These are phyloP conservation scores for Hymenoscyphus fraxineus DNA, from an alignment of 2,329 filamentous ascomycete genomes.

Conservation along the genomic window DNA sequence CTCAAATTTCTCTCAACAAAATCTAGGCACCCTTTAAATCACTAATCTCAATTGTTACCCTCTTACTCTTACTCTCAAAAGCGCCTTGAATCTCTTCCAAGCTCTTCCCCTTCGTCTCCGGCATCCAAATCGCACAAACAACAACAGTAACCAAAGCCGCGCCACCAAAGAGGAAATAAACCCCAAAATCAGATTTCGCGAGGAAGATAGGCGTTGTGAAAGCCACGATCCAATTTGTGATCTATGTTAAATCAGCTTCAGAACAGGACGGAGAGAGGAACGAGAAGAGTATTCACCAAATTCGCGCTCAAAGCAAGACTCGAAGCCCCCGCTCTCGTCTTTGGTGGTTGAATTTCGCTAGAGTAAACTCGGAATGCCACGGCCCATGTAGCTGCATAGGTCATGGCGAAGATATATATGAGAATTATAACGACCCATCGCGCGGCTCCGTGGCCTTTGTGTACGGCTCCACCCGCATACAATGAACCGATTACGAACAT, in stretches of 20 bases:
- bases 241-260: too few species aligned
- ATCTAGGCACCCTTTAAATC: too few species aligned
- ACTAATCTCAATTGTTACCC: neutral
- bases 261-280: too few species aligned
- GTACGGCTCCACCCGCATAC: constrained; percentile 46
- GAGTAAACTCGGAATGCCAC: constrained; percentile 53
- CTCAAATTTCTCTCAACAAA: too few species aligned
- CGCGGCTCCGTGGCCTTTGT: constrained; percentile 36
- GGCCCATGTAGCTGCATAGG: constrained; percentile 47
- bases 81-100: constrained; percentile 23
- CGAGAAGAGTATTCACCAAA: constrained; percentile 30
- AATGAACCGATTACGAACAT: constrained; percentile 52
- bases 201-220: constrained; percentile 32
- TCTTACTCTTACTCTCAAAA: neutral
- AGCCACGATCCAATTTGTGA: constrained; percentile 33
- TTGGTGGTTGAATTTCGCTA: constrained; percentile 52
- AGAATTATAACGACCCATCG: constrained; percentile 47
- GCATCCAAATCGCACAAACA: constrained; percentile 25
- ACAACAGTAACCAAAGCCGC: constrained; percentile 26
- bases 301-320: constrained; percentile 45
- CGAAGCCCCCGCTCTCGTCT: constrained; percentile 50
- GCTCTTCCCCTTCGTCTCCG: constrained; percentile 27
- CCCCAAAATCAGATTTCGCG: constrained; percentile 17
- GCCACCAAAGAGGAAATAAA: constrained; percentile 25
- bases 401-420: constrained; percentile 47